Evolutionary conservation across 208 protist species (phyloP).

Genomic region (Leishmania tropica): DNA sequence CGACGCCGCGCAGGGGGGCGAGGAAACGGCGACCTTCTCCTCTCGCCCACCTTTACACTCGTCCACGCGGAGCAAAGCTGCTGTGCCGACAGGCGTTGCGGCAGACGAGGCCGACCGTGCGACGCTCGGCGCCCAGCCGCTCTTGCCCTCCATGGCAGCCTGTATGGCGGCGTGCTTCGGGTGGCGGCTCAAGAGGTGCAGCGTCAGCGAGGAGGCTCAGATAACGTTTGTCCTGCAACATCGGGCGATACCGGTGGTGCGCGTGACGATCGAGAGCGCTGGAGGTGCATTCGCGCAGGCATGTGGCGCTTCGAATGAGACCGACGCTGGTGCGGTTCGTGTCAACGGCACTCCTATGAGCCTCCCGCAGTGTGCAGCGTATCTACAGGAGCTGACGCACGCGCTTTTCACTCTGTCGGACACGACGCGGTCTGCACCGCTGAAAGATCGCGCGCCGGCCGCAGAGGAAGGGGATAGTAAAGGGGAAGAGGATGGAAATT

Average conservation of each 20-base stretch:
- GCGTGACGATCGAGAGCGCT: neutral
- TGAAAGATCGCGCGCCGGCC: neutral
- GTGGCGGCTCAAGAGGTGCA: constrained; percentile 16
- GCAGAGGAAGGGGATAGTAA: neutral
- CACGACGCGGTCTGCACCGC: neutral
- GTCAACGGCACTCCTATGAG: constrained; percentile 12
- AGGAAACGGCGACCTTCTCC: neutral
- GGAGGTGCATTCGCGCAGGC: neutral
- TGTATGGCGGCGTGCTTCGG: constrained; percentile 29
- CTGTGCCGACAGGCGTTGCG: neutral
- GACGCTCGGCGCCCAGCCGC: neutral
- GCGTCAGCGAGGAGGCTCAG: neutral
- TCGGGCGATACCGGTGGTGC: neutral
- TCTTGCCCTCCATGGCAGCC: constrained; percentile 10
- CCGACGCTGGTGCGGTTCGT: neutral
- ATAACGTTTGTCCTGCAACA: constrained; percentile 18
- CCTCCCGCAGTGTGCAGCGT: constrained; percentile 5
- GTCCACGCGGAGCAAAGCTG: neutral
- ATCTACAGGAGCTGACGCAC: constrained; percentile 7
- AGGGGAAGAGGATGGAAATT: neutral
- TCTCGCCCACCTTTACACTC: neutral
- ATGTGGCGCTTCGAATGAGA: neutral
- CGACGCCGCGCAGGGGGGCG: neutral
- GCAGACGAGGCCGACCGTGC: neutral
- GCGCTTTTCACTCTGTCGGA: no score